Evolutionary conservation across 2,329 filamentous ascomycete genomes (phyloP).

Genomic region (Graphilbum ipis-grandicollis): DNA sequence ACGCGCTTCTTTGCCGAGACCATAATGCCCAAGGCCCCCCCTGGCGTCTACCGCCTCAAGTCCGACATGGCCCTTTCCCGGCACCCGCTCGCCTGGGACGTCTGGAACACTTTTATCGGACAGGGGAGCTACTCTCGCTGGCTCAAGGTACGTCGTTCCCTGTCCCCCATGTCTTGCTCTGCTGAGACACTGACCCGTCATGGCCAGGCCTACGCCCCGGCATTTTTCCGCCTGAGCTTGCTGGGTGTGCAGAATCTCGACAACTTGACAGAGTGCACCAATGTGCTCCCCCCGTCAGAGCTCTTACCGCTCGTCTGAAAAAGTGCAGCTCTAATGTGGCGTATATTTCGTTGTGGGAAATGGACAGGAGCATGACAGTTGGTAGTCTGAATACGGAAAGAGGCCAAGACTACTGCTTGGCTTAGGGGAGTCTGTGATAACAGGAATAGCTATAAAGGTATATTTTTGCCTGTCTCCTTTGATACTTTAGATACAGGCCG

Average conservation of each 20-base stretch:
- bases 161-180: background rate
- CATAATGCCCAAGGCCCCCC: conserved; percentile 12
- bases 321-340: too few species aligned
- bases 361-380: too few species aligned
- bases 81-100: conserved; percentile 16
- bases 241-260: conserved; percentile 40
- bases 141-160: conserved; percentile 19
- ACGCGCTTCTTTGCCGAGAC: conserved; percentile 29
- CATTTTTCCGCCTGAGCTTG: conserved; percentile 34
- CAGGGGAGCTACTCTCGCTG: conserved; percentile 18
- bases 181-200: background rate
- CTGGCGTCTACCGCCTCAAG: conserved; percentile 19
- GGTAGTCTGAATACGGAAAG: too few species aligned
- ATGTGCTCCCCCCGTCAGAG: background rate
- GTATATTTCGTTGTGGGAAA: too few species aligned
- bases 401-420: too few species aligned
- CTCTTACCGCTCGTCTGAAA: too few species aligned
- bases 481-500: too few species aligned
- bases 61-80: conserved; percentile 23
- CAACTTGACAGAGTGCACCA: conserved; percentile 30
- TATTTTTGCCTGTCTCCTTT: too few species aligned
- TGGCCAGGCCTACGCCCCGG: conserved; percentile 29
- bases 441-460: too few species aligned
- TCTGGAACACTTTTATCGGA: conserved; percentile 21
- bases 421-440: too few species aligned